Evolutionary conservation across 768 basidiomycete genomes (phyloP).

Genomic region (Infundibulicybe gibba): DNA sequence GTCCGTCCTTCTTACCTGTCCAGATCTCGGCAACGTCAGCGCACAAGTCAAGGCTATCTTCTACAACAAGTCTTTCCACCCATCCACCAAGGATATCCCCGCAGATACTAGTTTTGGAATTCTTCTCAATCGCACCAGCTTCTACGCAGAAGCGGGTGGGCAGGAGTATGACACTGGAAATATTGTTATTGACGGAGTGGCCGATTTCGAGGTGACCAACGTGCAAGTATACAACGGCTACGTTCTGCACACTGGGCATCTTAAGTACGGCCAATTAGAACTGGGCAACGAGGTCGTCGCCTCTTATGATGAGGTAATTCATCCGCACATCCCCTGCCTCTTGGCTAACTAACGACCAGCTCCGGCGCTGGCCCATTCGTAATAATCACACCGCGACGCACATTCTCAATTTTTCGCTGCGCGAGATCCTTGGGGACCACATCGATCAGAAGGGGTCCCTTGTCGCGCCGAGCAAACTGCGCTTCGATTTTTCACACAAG

Average conservation of each 20-base stretch:
- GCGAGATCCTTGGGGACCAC: conserved; percentile 94
- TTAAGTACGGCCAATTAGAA: conserved; percentile 84
- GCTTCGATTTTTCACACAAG: conserved; percentile 99
- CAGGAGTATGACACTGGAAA: conserved; percentile 97
- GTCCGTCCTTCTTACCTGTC: not conserved
- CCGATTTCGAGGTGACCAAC: conserved; percentile 91
- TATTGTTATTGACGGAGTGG: conserved; percentile 86
- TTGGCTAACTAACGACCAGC: conserved; percentile 33
- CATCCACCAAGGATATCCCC: conserved; percentile 64
- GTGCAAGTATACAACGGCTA: conserved; percentile 96
- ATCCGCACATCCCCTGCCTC: not conserved
- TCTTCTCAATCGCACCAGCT: conserved; percentile 88
- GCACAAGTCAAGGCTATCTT: conserved; percentile 83
- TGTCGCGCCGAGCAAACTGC: conserved; percentile 91
- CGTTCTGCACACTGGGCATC: conserved; percentile 85
- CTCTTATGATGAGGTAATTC: conserved; percentile 84
- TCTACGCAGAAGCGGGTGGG: conserved; percentile 97
- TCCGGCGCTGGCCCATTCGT: conserved; percentile 91
- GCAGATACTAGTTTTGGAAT: conserved; percentile 74
- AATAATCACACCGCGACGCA: conserved; percentile 99
- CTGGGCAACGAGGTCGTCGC: conserved; percentile 82
- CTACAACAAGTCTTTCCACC: conserved; percentile 70
- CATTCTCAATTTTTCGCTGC: conserved; percentile 91
- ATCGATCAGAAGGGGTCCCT: conserved; percentile 98
- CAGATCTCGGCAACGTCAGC: conserved; percentile 75